A percentile compares a stretch with the other conserved stretches of the same genome.
These are phyloP conservation scores for Acacia acuminata DNA, from an alignment of 306 rosid genomes.

Conservation along the genomic window DNA sequence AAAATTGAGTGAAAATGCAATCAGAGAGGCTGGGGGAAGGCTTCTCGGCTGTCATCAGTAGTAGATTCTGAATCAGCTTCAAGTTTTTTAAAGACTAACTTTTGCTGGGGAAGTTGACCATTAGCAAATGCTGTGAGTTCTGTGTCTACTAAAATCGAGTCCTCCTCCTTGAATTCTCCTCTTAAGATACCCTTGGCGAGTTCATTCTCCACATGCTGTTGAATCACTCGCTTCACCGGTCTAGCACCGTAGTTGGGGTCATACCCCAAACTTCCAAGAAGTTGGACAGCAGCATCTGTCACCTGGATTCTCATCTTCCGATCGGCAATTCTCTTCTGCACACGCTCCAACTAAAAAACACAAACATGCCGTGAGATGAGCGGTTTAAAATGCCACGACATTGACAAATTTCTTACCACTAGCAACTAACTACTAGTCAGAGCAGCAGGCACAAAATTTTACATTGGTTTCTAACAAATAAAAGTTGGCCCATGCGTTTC, in stretches of 20 bases:
- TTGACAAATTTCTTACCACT: neutral
- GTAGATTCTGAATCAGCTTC: conserved; percentile 43
- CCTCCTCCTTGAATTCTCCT: conserved; percentile 95
- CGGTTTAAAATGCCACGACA: neutral
- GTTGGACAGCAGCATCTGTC: conserved; percentile 80
- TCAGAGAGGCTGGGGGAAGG: conserved; percentile 52
- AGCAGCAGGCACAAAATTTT: neutral
- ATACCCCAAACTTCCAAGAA: conserved; percentile 89
- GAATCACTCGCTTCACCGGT: conserved; percentile 97
- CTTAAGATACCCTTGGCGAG: conserved; percentile 90
- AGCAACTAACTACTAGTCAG: neutral
- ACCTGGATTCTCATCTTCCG: conserved; percentile 79
- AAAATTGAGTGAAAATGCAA: conserved; percentile 31
- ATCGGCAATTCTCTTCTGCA: conserved; percentile 82
- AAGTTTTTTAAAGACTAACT: conserved; percentile 60
- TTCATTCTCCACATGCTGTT: conserved; percentile 86
- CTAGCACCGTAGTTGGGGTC: conserved; percentile 97
- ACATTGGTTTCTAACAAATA: neutral
- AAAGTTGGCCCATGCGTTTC: neutral
- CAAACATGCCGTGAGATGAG: neutral
- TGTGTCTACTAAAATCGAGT: conserved; percentile 67
- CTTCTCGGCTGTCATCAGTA: conserved; percentile 40
- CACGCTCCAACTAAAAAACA: conserved; percentile 74
- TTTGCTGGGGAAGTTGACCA: conserved; percentile 89
- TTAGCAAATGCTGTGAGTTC: conserved; percentile 77